Evolutionary conservation across 768 basidiomycete genomes (phyloP), one percentile per base, ranked within the genome.

Genomic region (Terana coerulea): DNA sequence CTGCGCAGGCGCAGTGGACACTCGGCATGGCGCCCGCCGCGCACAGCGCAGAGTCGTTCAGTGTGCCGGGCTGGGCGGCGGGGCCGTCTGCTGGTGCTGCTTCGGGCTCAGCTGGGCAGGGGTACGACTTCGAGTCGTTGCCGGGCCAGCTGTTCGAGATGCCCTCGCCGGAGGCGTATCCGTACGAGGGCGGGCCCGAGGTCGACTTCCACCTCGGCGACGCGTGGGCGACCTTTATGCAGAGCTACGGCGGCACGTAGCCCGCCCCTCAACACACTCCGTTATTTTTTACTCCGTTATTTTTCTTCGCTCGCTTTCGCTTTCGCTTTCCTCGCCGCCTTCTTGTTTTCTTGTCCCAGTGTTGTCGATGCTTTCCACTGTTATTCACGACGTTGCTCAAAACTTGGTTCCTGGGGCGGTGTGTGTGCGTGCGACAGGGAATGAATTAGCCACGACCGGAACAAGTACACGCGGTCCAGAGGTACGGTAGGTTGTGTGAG

Each of bases 201-300:
- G 47, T 50, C 21, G 52, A 52, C 22, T 56, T 56, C 47, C 47
- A 60, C 15, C 42, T 57, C 49, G 61, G 60, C 50, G 61, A 59
- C 22, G 34, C 56, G 24, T 57, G 56, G 56, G n/a, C 44, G 39
- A 47, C n/a, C 15, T 57, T 57, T 37, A 40, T 57, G 52, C 47
- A 53, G 29, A 21, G 21, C 14, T 53, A 52, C 36, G 51, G 35
- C 22, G 41, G 21, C 24, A 19, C 24, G 37, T 39, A 22, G 24
- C 10, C 12, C 11, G 10, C 37, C 12, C 37, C 3, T 5, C 37
- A n/a, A n/a, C n/a, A n/a, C n/a, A n/a, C n/a, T n/a, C n/a, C n/a
- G n/a, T n/a, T n/a, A n/a, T n/a, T n/a, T n/a, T n/a, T n/a, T n/a
- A n/a, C n/a, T n/a, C n/a, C n/a, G n/a, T n/a, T n/a, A n/a, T n/a